Conservation (phyloP, 2,329 filamentous ascomycete species). For the Podosphaera fusca region DNA sequence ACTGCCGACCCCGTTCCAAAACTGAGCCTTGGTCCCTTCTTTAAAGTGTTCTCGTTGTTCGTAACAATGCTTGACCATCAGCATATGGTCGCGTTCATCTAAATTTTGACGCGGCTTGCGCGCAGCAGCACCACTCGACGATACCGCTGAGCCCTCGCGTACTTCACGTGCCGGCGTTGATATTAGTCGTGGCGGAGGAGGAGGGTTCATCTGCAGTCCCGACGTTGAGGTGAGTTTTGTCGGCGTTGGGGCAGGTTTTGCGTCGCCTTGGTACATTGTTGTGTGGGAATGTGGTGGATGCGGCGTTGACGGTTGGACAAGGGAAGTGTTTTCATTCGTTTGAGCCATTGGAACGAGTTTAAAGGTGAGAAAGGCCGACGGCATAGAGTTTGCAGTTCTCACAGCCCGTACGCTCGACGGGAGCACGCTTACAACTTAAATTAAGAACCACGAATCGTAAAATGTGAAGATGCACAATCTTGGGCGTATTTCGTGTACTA, state of each 20-base stretch:
- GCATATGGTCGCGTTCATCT: conserved; percentile 15
- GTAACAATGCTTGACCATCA: conserved; percentile 15
- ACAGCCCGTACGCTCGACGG: no score
- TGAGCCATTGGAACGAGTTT: conserved; percentile 15
- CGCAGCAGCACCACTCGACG: conserved; percentile 10
- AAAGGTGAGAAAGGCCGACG: conserved; percentile 14
- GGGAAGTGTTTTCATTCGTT: conserved; percentile 10
- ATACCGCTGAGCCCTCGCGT: conserved; percentile 13
- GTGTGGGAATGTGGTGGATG: background rate
- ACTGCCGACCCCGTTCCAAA: conserved; percentile 14
- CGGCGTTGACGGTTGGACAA: conserved; percentile 12
- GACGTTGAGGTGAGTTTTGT: conserved; percentile 10
- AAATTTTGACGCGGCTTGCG: conserved; percentile 16
- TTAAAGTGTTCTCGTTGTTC: conserved; percentile 14
- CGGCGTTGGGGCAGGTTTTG: conserved; percentile 7
- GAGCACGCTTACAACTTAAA: no score
- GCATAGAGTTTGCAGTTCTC: conserved; percentile 5
- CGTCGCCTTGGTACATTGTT: background rate
- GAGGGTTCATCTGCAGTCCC: conserved; percentile 15
- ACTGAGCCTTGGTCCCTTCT: conserved; percentile 16
- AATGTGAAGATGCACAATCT: no score
- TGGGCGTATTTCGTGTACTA: no score
- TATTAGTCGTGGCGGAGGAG: conserved; percentile 12
- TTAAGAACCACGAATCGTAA: no score
- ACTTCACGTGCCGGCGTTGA: conserved; percentile 14